Evolutionary conservation across 2,329 filamentous ascomycete species (phyloP).

Genomic region (Cladobotryum mycophilum): DNA sequence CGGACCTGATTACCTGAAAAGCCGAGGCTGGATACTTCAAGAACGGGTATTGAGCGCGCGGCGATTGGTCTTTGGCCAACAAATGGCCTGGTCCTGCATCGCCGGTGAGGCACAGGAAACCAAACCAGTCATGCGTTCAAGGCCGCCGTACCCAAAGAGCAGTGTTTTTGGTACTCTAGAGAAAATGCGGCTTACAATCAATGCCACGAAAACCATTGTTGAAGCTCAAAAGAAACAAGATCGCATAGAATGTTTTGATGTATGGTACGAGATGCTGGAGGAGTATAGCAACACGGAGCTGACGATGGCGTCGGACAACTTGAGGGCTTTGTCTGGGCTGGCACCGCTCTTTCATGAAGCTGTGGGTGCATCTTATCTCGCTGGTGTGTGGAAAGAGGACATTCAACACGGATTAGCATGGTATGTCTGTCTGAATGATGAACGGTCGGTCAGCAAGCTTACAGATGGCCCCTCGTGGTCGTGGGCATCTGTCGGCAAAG

Average conservation of each 20-base stretch:
- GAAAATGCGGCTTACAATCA: background rate
- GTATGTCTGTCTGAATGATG: slow-evolving; percentile 3
- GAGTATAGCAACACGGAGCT: slow-evolving; percentile 11
- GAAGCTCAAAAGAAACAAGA: background rate
- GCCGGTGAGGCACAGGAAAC: slow-evolving; percentile 12
- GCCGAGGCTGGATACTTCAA: slow-evolving; percentile 7
- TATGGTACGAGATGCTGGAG: slow-evolving; percentile 12
- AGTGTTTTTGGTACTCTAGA: background rate
- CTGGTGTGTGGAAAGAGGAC: slow-evolving; percentile 5
- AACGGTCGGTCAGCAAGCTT: background rate
- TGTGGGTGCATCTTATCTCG: background rate
- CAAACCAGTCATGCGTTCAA: background rate
- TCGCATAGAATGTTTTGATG: slow-evolving; percentile 1
- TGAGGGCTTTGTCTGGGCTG: slow-evolving; percentile 6
- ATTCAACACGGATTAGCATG: background rate
- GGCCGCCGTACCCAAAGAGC: background rate
- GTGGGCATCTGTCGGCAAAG: slow-evolving; percentile 14
- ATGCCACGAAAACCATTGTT: background rate
- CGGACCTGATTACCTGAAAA: slow-evolving; percentile 12
- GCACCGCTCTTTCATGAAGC: slow-evolving; percentile 2
- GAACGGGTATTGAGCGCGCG: slow-evolving; percentile 3
- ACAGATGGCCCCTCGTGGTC: slow-evolving; percentile 9
- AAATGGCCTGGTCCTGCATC: slow-evolving; percentile 13
- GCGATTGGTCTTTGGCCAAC: slow-evolving; percentile 11
- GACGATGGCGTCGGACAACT: slow-evolving; percentile 2